These are phyloP conservation scores for Coniochaeta sp. DNA, from an alignment of 2,329 filamentous ascomycete species.

Conservation along the genomic window DNA sequence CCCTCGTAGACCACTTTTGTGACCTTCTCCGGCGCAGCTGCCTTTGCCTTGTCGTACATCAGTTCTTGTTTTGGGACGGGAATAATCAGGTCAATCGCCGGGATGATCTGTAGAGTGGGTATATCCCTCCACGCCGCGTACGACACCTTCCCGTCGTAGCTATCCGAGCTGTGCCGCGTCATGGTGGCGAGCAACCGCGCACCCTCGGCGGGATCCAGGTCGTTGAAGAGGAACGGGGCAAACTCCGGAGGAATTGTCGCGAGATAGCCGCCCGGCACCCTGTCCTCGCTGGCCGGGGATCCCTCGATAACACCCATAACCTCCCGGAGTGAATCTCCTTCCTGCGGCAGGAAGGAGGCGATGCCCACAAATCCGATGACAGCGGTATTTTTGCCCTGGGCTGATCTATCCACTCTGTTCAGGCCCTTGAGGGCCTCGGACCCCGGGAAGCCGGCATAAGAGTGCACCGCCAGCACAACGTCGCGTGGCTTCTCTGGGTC, in stretches of 20 bases:
- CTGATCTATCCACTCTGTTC: constrained; percentile 12
- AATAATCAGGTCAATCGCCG: constrained; percentile 7
- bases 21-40: constrained; percentile 7
- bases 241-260: constrained; percentile 1
- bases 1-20: constrained; percentile 4
- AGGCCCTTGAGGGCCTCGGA: constrained; percentile 21
- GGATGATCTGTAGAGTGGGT: constrained; percentile 6
- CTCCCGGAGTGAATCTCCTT: constrained; percentile 5
- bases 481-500: constrained; percentile 14
- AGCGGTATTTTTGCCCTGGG: constrained; percentile 17
- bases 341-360: constrained; percentile 7
- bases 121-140: constrained; percentile 12
- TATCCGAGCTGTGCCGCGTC: constrained; percentile 10
- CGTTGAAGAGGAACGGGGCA: constrained; percentile 3
- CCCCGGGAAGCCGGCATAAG: constrained; percentile 24
- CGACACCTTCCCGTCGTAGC: constrained; percentile 6
- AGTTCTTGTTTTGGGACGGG: constrained; percentile 6
- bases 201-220: not conserved
- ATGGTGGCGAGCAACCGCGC: not conserved
- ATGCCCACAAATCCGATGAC: constrained; percentile 22
- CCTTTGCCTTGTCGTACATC: constrained; percentile 8
- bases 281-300: not conserved
- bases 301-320: constrained; percentile 3
- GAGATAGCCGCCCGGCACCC: constrained; percentile 7
- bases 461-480: constrained; percentile 22